Percentiles rank a stretch among this genome's conserved stretches.
Conservation (phyloP, 2,329 filamentous ascomycete genomes). For the Aspergillus tubingensis region DNA sequence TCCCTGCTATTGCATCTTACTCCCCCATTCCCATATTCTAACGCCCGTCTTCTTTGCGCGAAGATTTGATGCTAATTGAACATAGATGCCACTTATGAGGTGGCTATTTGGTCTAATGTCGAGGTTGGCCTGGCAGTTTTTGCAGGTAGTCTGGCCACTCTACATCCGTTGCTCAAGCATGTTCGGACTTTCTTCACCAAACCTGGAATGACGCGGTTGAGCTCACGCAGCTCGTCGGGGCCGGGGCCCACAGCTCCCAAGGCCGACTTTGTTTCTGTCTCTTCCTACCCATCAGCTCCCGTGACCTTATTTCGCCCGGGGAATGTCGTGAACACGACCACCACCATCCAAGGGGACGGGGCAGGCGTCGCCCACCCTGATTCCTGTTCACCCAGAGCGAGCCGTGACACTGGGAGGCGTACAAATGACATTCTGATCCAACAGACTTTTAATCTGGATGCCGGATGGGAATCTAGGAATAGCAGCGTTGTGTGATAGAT, state of each 20-base stretch:
- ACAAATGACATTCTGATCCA: neutral
- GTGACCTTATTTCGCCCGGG: neutral
- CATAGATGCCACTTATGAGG: neutral
- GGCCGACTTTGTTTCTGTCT: neutral
- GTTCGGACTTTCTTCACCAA: neutral
- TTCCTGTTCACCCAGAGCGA: neutral
- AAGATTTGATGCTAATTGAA: neutral
- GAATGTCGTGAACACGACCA: neutral
- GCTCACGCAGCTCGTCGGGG: neutral
- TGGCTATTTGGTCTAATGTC: neutral
- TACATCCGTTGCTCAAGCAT: neutral
- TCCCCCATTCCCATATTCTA: no score
- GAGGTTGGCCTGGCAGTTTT: slow-evolving; percentile 4
- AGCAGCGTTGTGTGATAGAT: neutral
- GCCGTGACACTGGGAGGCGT: neutral
- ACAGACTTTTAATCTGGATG: neutral
- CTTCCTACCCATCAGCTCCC: neutral
- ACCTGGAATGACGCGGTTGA: neutral
- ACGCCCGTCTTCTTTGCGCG: no score
- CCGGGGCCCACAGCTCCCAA: neutral
- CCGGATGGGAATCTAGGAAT: neutral
- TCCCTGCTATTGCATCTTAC: neutral
- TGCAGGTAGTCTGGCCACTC: neutral
- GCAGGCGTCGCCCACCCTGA: neutral
- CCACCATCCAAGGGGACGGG: neutral